Evolutionary conservation across 352 stramenopile species (phyloP).

Genomic region (Pythium aphanidermatum): DNA sequence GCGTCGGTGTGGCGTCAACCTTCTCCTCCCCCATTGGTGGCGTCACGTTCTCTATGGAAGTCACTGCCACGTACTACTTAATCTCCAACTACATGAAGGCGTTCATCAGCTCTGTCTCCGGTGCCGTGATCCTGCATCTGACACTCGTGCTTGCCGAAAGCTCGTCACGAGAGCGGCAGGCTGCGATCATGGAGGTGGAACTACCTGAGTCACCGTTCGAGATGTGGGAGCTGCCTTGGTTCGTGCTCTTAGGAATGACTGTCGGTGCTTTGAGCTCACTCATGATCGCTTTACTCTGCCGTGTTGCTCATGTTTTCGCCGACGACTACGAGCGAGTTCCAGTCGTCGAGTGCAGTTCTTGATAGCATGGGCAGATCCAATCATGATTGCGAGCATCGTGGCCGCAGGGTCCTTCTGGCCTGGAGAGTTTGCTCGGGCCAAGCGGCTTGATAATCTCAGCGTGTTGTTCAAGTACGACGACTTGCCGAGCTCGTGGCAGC

Average conservation of each 20-base stretch:
- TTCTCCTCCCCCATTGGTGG: slow-evolving; percentile 93
- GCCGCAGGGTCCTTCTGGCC: slow-evolving; percentile 66
- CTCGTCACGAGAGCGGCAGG: slow-evolving; percentile 37
- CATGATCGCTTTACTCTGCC: slow-evolving; percentile 59
- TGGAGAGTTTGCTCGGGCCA: slow-evolving; percentile 49
- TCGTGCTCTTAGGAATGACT: slow-evolving; percentile 44
- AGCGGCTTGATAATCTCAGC: slow-evolving; percentile 51
- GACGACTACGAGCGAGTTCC: no score
- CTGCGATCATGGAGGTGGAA: slow-evolving; percentile 41
- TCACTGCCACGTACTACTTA: slow-evolving; percentile 86
- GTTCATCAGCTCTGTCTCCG: slow-evolving; percentile 79
- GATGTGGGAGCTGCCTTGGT: slow-evolving; percentile 73
- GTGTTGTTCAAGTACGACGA: slow-evolving; percentile 52
- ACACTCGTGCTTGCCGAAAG: slow-evolving; percentile 56
- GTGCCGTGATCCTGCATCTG: slow-evolving; percentile 69
- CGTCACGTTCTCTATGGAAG: slow-evolving; percentile 94
- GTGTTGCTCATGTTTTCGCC: no score
- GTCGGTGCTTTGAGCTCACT: slow-evolving; percentile 49
- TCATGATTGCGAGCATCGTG: slow-evolving; percentile 58
- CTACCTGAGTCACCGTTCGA: slow-evolving; percentile 47
- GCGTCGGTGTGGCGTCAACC: slow-evolving; percentile 88
- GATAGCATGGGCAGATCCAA: slow-evolving; percentile 59
- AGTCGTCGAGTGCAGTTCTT: no score
- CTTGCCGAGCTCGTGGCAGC: slow-evolving; percentile 39
- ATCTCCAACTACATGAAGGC: slow-evolving; percentile 89